phyloP scores from a whole-genome alignment of 257 asterid genomes.

The Penstemon eatonii region DNA sequence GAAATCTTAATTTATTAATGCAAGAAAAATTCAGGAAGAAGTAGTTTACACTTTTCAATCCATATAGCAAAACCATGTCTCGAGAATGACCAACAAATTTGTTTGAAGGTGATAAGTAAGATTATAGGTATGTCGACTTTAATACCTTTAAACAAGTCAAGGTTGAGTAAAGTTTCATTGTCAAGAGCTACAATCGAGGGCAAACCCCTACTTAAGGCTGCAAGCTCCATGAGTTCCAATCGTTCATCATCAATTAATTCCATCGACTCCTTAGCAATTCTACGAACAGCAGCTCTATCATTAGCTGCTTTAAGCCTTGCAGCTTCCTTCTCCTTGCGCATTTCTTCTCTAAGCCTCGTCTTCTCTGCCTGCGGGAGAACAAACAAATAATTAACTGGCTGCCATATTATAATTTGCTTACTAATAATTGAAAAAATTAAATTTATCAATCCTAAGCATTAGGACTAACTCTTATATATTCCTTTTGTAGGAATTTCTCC shows the following conservation, averaged over 20 bases:
- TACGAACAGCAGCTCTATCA: constrained; percentile 80
- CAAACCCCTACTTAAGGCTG: constrained; percentile 58
- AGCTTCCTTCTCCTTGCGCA: constrained; percentile 82
- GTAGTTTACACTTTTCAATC: not conserved
- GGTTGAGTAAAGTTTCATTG: constrained; percentile 56
- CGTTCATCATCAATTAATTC: constrained; percentile 78
- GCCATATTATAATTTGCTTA: not conserved
- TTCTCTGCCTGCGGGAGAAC: constrained; percentile 66
- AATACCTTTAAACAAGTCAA: constrained; percentile 58
- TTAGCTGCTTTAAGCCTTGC: constrained; percentile 88
- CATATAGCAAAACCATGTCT: constrained; percentile 5
- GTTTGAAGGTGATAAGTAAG: not conserved
- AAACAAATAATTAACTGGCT: constrained; percentile 10
- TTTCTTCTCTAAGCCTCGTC: constrained; percentile 77
- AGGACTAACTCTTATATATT: constrained; percentile 58
- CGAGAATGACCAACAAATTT: constrained; percentile 4
- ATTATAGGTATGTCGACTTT: constrained; percentile 20
- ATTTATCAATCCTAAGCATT: constrained; percentile 11
- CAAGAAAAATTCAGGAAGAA: not conserved
- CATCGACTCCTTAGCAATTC: constrained; percentile 74
- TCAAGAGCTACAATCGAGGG: constrained; percentile 72
- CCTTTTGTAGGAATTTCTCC: constrained; percentile 79
- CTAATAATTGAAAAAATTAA: constrained; percentile 9
- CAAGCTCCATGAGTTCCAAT: constrained; percentile 87
- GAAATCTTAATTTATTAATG: no score